A percentile compares a stretch with the other conserved stretches of the same genome.
Conservation (phyloP, 2,329 filamentous ascomycete genomes). For the Metarhizium robertsii region DNA sequence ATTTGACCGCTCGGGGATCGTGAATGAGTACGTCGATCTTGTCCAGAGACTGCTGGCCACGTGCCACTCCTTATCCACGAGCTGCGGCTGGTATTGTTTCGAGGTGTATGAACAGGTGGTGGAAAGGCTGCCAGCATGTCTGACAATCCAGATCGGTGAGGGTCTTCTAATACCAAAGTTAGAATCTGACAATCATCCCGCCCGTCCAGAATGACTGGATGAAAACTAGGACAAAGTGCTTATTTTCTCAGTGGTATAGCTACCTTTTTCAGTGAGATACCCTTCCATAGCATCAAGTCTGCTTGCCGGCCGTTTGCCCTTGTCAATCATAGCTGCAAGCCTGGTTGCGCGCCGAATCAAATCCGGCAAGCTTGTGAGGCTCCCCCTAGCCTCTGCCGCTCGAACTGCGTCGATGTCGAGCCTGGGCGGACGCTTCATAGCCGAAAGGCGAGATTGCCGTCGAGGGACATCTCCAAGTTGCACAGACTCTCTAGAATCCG, state of each 20-base stretch:
- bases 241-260: constrained; percentile 6
- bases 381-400: constrained; percentile 74
- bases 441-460: constrained; percentile 38
- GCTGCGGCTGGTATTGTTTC: constrained; percentile 32
- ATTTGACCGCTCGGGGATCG: constrained; percentile 7
- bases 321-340: constrained; percentile 79
- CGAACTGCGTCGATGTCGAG: constrained; percentile 76
- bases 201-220: too few relatives aligned
- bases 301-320: constrained; percentile 58
- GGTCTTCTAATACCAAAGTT: constrained; percentile 25
- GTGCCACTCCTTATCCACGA: constrained; percentile 34
- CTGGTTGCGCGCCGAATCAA: constrained; percentile 81
- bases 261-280: constrained; percentile 36
- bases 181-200: not conserved
- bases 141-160: constrained; percentile 44
- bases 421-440: constrained; percentile 56
- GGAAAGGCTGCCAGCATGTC: constrained; percentile 60
- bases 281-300: constrained; percentile 44
- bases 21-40: constrained; percentile 7
- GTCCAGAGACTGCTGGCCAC: constrained; percentile 37
- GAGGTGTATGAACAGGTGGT: constrained; percentile 43
- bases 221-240: too few relatives aligned
- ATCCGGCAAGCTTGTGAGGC: constrained; percentile 84
- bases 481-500: constrained; percentile 27
- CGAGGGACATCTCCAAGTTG: constrained; percentile 19